A percentile compares a stretch with the other conserved stretches of the same genome.
Evolutionary conservation across 2,329 filamentous ascomycete genomes (phyloP).

Genomic region (Trichoderma asperellum): DNA sequence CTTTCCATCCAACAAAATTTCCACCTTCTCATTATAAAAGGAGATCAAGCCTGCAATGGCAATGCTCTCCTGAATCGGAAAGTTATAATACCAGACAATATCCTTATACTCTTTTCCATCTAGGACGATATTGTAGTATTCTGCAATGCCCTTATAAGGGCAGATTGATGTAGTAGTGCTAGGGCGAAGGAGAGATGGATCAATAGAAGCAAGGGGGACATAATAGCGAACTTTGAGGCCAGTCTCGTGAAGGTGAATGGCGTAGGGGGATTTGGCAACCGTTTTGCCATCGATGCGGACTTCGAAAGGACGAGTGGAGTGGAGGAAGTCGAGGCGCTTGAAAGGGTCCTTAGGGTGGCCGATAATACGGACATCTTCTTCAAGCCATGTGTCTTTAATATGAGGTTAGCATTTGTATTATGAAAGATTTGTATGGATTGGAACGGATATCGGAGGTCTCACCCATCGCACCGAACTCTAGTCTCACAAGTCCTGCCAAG

Average conservation of each 20-base stretch:
- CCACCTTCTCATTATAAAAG: slow-evolving; percentile 71
- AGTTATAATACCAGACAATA: slow-evolving; percentile 65
- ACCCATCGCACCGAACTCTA: slow-evolving; percentile 45
- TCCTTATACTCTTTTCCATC: slow-evolving; percentile 51
- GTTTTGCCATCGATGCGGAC: slow-evolving; percentile 52
- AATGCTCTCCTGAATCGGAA: slow-evolving; percentile 60
- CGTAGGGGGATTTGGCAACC: slow-evolving; percentile 51
- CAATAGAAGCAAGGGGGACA: slow-evolving; percentile 56
- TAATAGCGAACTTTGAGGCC: slow-evolving; percentile 63
- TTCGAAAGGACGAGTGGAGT: slow-evolving; percentile 56
- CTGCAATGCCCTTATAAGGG: slow-evolving; percentile 69
- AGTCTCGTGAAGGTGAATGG: slow-evolving; percentile 64
- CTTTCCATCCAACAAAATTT: slow-evolving; percentile 61
- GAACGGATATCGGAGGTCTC: not conserved
- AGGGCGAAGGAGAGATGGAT: slow-evolving; percentile 48
- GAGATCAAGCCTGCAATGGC: slow-evolving; percentile 60
- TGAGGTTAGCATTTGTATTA: not conserved
- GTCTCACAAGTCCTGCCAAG: slow-evolving; percentile 40
- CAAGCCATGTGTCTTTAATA: slow-evolving; percentile 46
- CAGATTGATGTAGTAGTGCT: slow-evolving; percentile 61
- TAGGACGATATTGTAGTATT: slow-evolving; percentile 62
- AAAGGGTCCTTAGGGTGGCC: slow-evolving; percentile 70
- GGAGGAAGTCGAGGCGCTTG: slow-evolving; percentile 65
- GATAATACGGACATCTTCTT: slow-evolving; percentile 63
- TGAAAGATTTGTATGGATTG: not conserved